Percentiles rank a stretch among this genome's conserved stretches.
phyloP scores from a whole-genome alignment of 805 yeast genomes.

The Spathaspora hagerdaliae region DNA sequence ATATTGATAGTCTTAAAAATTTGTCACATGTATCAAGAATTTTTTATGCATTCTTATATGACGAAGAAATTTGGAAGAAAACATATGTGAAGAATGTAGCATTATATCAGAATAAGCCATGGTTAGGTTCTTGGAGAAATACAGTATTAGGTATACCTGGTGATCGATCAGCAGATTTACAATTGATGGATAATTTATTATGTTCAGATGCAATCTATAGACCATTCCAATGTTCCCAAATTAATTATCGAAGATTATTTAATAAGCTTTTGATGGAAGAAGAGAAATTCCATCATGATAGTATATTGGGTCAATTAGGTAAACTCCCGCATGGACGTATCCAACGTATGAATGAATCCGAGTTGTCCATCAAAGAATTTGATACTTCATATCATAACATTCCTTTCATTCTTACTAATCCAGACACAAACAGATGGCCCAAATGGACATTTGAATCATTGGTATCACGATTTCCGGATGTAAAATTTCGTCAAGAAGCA shows the following conservation, averaged over 20 bases:
- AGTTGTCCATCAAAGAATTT: slow-evolving; percentile 45
- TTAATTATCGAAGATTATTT: slow-evolving; percentile 53
- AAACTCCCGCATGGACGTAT: slow-evolving; percentile 40
- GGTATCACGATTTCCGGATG: slow-evolving; percentile 50
- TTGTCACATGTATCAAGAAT: slow-evolving; percentile 61
- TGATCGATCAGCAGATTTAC: slow-evolving; percentile 41
- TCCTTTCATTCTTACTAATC: slow-evolving; percentile 61
- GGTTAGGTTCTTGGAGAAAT: slow-evolving; percentile 83
- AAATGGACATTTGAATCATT: slow-evolving; percentile 55
- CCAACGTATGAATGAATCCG: slow-evolving; percentile 46
- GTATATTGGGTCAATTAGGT: slow-evolving; percentile 10
- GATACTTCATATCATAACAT: slow-evolving; percentile 39
- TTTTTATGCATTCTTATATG: slow-evolving; percentile 66
- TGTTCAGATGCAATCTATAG: slow-evolving; percentile 78
- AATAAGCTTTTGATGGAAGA: slow-evolving; percentile 47
- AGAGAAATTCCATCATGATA: slow-evolving; percentile 20
- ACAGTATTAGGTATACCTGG: slow-evolving; percentile 43
- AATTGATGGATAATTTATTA: slow-evolving; percentile 45
- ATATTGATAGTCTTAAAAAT: slow-evolving; percentile 43
- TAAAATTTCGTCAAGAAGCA: slow-evolving; percentile 76
- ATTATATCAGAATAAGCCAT: slow-evolving; percentile 21
- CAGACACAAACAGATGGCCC: slow-evolving; percentile 51
- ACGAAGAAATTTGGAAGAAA: slow-evolving; percentile 80
- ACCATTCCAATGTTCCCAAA: slow-evolving; percentile 77
- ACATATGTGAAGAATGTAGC: slow-evolving; percentile 33